Evolutionary conservation across 441 rosid species (phyloP), one percentile per base, ranked within the genome.

Genomic region (Cnidoscolus chayamansa): DNA sequence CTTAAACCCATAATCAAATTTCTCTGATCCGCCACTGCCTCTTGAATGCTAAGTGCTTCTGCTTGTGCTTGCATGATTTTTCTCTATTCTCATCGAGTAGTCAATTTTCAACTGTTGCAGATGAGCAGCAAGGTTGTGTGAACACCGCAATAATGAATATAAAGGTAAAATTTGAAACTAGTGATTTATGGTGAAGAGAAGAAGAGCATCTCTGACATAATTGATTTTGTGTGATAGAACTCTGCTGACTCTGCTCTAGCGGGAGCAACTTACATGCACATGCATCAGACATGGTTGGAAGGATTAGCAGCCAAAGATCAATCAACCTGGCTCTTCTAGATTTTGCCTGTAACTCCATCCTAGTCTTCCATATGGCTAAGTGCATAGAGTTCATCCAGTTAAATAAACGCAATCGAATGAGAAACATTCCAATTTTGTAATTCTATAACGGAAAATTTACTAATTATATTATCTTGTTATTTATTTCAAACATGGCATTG

Each of bases 221-320:
- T 65, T 0, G 30, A 10, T 45, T 30, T 67, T n/a, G 49, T 64
- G 35, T 35, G 7, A 62, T 65, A 83, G 71, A 50, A 54, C 10
- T 30, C 73, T 12, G 68, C 61, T 11, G 72, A 40, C 56, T 72
- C 48, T 60, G 45, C 45, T 40, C 7, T 6, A 40, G 45, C 45
- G 0, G 76, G 78, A 10, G 84, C 83, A 56, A 81, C 74, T 54
- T 89, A 85, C 75, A 69, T 85, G 83, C 91, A 89, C 72, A 67
- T 93, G 68, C 81, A 90, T 76, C 87, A 90, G 78, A 88, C 84
- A 47, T 93, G 97, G 98, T 72, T 84, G 10, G 85, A 79, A 79
- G 91, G 82, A 71, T 78, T 81, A 7, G 81, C 67, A 72, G 83
- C 75, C 5, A 77, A 83, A 73, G 88, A 85, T 81, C 72, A 75